Evolutionary conservation across 306 rosid species (phyloP).

Genomic region (Sicyos baderoa): DNA sequence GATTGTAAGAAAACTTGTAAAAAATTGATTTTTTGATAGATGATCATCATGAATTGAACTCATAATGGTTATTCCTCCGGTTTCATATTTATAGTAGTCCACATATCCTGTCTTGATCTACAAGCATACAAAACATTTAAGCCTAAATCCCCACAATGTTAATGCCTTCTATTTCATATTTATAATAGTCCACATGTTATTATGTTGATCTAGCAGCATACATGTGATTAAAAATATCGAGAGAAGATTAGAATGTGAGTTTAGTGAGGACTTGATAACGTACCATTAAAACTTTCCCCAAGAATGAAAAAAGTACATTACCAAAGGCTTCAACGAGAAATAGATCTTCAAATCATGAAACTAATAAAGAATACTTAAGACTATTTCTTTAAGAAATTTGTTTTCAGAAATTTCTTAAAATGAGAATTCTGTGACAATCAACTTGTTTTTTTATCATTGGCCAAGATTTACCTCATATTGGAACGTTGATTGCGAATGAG

Average conservation of each 20-base stretch:
- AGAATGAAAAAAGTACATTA: background rate
- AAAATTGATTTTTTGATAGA: no score
- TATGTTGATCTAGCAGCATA: background rate
- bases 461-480: slow-evolving; percentile 56
- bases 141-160: background rate
- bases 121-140: background rate
- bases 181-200: background rate
- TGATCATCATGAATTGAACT: no score
- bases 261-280: background rate
- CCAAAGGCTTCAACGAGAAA: background rate
- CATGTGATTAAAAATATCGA: background rate
- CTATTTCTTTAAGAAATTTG: background rate
- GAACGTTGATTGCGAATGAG: slow-evolving; percentile 51
- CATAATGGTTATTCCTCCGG: no score
- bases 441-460: slow-evolving; percentile 9
- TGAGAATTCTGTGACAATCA: background rate
- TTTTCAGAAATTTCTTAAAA: background rate
- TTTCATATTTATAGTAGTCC: no score
- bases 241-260: background rate
- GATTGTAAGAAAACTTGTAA: no score
- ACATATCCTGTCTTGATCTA: no score
- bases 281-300: background rate
- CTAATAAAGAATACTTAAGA: background rate
- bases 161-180: background rate
- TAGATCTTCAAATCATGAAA: slow-evolving; percentile 4